phyloP scores from a whole-genome alignment of 139 green algal species.

The Chlorella sp. region DNA sequence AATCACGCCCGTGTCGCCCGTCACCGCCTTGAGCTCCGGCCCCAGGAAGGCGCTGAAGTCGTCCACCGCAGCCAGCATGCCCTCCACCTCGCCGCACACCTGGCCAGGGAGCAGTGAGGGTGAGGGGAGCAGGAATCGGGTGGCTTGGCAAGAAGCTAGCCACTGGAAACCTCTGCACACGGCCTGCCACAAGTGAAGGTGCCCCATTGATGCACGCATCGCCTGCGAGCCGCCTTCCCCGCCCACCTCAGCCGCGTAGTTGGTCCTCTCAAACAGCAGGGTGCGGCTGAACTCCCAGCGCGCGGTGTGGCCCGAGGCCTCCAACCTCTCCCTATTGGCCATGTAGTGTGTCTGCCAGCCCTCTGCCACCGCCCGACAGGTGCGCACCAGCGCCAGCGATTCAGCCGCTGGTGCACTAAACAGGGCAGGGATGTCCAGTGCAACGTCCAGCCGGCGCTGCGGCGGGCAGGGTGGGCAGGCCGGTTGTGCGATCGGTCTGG shows the following conservation, averaged over 20 bases:
- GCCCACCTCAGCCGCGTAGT: constrained; percentile 78
- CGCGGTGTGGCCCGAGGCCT: constrained; percentile 80
- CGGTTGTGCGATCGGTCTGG: neutral
- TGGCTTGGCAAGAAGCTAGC: neutral
- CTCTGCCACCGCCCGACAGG: constrained; percentile 63
- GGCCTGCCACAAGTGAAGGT: too few species aligned
- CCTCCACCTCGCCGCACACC: constrained; percentile 82
- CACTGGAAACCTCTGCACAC: too few species aligned
- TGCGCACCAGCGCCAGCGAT: constrained; percentile 11
- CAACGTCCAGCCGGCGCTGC: constrained; percentile 6
- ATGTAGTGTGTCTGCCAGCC: constrained; percentile 73
- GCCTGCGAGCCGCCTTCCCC: too few species aligned
- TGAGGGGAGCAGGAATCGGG: neutral
- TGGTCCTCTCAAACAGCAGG: constrained; percentile 88
- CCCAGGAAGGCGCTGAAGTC: constrained; percentile 94
- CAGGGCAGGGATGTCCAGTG: neutral
- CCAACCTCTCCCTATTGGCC: constrained; percentile 87
- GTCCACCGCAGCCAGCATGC: constrained; percentile 88
- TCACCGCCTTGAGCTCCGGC: constrained; percentile 94
- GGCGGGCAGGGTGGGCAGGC: too few species aligned
- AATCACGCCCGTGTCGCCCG: constrained; percentile 62
- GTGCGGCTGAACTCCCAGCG: constrained; percentile 94
- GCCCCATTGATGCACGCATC: neutral
- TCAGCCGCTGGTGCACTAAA: neutral
- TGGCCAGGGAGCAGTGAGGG: neutral